These are phyloP conservation scores for Dendrothele bispora DNA, from an alignment of 768 basidiomycete genomes.

Conservation along the genomic window DNA sequence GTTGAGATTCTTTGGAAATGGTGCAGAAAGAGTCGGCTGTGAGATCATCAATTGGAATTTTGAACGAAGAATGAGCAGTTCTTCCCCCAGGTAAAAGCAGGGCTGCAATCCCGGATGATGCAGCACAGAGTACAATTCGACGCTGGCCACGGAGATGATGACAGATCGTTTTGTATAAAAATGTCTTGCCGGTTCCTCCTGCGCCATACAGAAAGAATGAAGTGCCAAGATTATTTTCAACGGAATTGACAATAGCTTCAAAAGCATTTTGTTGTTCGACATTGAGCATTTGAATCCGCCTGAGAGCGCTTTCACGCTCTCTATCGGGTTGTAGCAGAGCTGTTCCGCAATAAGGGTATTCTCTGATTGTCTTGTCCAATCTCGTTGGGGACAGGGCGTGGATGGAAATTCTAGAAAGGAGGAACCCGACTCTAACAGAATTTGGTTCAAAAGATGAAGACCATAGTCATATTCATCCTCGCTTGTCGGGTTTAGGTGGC, in stretches of 20 bases:
- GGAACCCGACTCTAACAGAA: constrained; percentile 23
- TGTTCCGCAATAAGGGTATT: constrained; percentile 35
- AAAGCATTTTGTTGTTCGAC: constrained; percentile 26
- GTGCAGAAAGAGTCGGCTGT: constrained; percentile 18
- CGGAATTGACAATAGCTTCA: constrained; percentile 26
- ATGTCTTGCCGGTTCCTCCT: constrained; percentile 19
- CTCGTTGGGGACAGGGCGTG: constrained; percentile 28
- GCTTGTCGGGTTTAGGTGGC: constrained; percentile 19
- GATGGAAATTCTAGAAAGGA: constrained; percentile 21
- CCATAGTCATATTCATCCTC: constrained; percentile 39
- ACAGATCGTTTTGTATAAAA: constrained; percentile 26
- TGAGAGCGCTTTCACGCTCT: constrained; percentile 6
- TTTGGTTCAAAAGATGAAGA: constrained; percentile 27
- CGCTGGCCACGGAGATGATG: constrained; percentile 16
- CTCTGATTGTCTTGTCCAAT: constrained; percentile 22
- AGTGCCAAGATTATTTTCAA: constrained; percentile 13
- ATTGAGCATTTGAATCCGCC: constrained; percentile 19
- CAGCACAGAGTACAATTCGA: constrained; percentile 36
- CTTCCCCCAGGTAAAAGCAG: constrained; percentile 35
- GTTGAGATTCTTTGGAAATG: constrained; percentile 22
- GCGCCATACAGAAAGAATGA: constrained; percentile 4
- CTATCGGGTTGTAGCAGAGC: constrained; percentile 21
- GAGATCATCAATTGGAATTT: not conserved
- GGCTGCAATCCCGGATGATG: constrained; percentile 42
- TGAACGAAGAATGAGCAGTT: constrained; percentile 34